Base-by-base conservation (phyloP, 225 moss, liverwort and hornwort species). In the Asterella californica region DNA sequence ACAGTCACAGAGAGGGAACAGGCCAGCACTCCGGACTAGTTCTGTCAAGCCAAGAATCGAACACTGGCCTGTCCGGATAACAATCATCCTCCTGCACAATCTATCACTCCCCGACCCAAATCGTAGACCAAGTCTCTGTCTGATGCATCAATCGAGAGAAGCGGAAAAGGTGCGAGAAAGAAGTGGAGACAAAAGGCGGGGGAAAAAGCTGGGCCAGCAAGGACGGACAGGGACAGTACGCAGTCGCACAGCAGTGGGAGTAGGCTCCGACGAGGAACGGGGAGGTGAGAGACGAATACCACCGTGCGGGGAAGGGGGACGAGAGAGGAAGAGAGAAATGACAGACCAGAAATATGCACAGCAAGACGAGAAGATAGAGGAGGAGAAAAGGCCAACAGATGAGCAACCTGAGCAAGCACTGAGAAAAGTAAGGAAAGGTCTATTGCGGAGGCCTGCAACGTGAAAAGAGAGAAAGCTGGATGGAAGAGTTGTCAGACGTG, bases 141-240 rank as follows among this genome's bases (percentile, higher is more conserved):
- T 10, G 42, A 27, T 63, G 42, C 61, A 63, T 46, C 76, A 15
- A 55, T 55, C 36, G 46, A 63, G 38, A 61, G 42, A 38, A 46
- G 63, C 42, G 61, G 38, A 63, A 62, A 77, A 62, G 61, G 63
- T 77, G 76, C 76, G 18, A 77, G 63, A 45, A 77, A 77, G 45
- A 46, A 63, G 59, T 45, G 62, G n/a, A 38, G 76, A 74, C 34
- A 74, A 74, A 74, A 54, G 52, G 17, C 53, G 53, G 74, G 27
- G 30, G 33, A 21, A 46, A 46, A n/a, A 38, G 66, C 46, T 14
- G n/a, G 48, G 29, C 33, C 15, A 33, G 10, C 55, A 7, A 72
- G 34, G 18, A 75, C 75, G 19, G 19, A 55, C 34, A 24, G 54
- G 54, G 53, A n/a, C n/a, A n/a, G n/a, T n/a, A n/a, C n/a, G n/a